A percentile compares a stretch with the other conserved stretches of the same genome.
phyloP scores from a whole-genome alignment of 2,329 filamentous ascomycete genomes.

The Aspergillus arachidicola region DNA sequence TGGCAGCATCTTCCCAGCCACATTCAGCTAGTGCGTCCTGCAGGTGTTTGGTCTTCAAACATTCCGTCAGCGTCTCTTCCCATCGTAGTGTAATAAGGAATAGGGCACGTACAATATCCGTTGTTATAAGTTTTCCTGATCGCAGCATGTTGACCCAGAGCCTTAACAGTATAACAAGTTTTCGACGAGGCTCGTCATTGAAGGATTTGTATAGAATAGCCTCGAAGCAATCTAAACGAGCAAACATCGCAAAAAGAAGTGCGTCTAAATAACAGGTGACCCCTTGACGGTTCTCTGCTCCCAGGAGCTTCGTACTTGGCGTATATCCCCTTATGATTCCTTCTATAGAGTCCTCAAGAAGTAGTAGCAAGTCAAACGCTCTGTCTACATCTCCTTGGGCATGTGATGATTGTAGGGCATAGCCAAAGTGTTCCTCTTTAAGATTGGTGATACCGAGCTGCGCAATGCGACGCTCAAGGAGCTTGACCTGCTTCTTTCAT shows the following conservation, averaged over 20 bases:
- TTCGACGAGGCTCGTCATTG: constrained; percentile 70
- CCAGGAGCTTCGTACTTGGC: constrained; percentile 71
- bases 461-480: constrained; percentile 55
- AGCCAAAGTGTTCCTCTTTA: constrained; percentile 64
- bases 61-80: constrained; percentile 3
- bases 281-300: constrained; percentile 80
- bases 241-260: constrained; percentile 94
- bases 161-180: constrained; percentile 75
- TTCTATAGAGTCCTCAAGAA: constrained; percentile 79
- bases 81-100: neutral
- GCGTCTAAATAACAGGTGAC: constrained; percentile 97
- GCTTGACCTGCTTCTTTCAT: constrained; percentile 49
- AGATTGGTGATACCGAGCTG: constrained; percentile 57
- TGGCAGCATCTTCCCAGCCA: constrained; percentile 81
- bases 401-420: constrained; percentile 64
- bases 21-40: constrained; percentile 82
- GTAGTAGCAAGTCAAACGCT: constrained; percentile 73
- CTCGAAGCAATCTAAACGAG: constrained; percentile 85
- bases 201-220: constrained; percentile 84
- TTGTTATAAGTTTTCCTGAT: constrained; percentile 79
- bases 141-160: constrained; percentile 94
- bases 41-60: constrained; percentile 72
- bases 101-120: constrained; percentile 67
- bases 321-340: constrained; percentile 77
- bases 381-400: constrained; percentile 71